Evolutionary conservation across 2,329 filamentous ascomycete species (phyloP).

Genomic region (Hymenoscyphus albidus): DNA sequence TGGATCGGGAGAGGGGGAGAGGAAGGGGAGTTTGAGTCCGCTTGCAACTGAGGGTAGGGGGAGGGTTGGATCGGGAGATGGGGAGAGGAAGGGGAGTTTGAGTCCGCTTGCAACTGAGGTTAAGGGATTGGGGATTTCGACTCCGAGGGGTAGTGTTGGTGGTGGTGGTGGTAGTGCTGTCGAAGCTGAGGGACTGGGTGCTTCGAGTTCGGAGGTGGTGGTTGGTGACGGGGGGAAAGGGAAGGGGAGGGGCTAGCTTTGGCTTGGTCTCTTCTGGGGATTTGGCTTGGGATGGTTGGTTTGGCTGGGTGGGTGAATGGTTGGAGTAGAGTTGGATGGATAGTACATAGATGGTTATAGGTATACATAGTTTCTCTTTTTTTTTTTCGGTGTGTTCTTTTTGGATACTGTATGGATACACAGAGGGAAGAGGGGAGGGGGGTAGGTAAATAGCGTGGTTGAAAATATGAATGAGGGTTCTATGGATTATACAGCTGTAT

Average conservation of each 20-base stretch:
- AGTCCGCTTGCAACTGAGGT: not conserved
- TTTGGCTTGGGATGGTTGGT: no score
- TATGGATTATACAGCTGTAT: no score
- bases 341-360: not conserved
- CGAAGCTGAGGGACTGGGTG: slow-evolving; percentile 3
- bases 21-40: not conserved
- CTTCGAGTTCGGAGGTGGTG: not conserved
- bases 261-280: no score
- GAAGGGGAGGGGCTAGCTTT: not conserved
- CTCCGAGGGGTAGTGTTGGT: not conserved
- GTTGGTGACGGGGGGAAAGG: not conserved
- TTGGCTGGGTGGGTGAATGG: no score
- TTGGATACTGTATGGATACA: not conserved
- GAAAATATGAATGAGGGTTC: no score
- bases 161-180: slow-evolving; percentile 11
- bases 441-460: no score
- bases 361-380: not conserved
- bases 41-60: not conserved
- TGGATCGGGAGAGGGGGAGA: not conserved
- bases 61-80: not conserved
- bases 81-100: not conserved
- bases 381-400: not conserved
- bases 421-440: not conserved
- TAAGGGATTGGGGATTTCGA: not conserved
- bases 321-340: not conserved